A percentile compares a stretch with the other conserved stretches of the same genome.
These are phyloP conservation scores for Aureobasidium musti DNA, from an alignment of 2,329 filamentous ascomycete species.

Conservation along the genomic window DNA sequence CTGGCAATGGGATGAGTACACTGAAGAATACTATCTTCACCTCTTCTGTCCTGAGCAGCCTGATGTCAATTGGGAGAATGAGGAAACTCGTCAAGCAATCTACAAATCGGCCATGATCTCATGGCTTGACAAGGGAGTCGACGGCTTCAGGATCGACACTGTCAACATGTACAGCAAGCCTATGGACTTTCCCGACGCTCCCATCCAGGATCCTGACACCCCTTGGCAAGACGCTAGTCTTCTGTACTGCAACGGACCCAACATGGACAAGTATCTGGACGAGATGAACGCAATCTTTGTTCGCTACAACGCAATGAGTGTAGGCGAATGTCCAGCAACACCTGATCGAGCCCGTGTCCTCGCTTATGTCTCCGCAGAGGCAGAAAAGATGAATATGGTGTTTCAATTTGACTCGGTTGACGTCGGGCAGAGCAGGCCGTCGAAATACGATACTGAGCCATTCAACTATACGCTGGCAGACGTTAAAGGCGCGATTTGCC, in stretches of 20 bases:
- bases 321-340: constrained; percentile 54
- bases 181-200: constrained; percentile 33
- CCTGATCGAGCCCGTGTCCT: constrained; percentile 51
- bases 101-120: constrained; percentile 61
- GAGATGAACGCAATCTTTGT: constrained; percentile 49
- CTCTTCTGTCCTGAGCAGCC: constrained; percentile 77
- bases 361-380: constrained; percentile 52
- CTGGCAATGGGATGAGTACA: constrained; percentile 72
- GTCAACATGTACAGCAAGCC: constrained; percentile 35
- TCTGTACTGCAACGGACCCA: constrained; percentile 38
- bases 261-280: constrained; percentile 52
- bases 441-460: constrained; percentile 38
- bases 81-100: constrained; percentile 67
- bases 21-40: constrained; percentile 73
- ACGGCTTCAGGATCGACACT: constrained; percentile 45
- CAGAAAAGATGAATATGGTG: constrained; percentile 67
- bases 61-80: constrained; percentile 82
- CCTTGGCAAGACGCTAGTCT: constrained; percentile 32
- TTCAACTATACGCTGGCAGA: constrained; percentile 17
- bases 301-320: constrained; percentile 53
- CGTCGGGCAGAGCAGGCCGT: constrained; percentile 51
- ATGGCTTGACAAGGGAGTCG: constrained; percentile 71
- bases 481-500: constrained; percentile 44
- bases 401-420: constrained; percentile 53
- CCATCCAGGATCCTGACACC: constrained; percentile 27